These are phyloP conservation scores for Groenewaldozyma auringiensis DNA, from an alignment of 1,139 yeast genomes.

Conservation along the genomic window DNA sequence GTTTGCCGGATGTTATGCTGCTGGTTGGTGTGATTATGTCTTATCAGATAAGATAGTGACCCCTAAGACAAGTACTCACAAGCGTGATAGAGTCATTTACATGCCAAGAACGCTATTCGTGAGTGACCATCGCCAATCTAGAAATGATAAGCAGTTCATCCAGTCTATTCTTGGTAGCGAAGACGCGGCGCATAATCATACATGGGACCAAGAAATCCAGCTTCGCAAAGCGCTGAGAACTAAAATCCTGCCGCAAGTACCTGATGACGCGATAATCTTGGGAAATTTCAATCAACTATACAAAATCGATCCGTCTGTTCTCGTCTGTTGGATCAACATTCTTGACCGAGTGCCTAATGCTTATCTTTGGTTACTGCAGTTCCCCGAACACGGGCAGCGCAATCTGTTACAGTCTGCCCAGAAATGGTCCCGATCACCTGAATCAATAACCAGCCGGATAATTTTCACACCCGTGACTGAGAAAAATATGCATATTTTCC, in stretches of 20 bases:
- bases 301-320: conserved; percentile 30
- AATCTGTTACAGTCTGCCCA: conserved; percentile 23
- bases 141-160: conserved; percentile 20
- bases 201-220: conserved; percentile 24
- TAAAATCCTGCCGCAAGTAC: conserved; percentile 25
- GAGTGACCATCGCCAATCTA: conserved; percentile 31
- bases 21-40: conserved; percentile 30
- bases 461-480: conserved; percentile 31
- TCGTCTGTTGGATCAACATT: conserved; percentile 27
- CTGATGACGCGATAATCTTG: conserved; percentile 24
- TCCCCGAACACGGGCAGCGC: conserved; percentile 28
- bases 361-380: conserved; percentile 30
- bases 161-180: conserved; percentile 8
- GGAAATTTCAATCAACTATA: conserved; percentile 33
- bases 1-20: conserved; percentile 32
- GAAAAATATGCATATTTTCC: conserved; percentile 27
- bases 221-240: conserved; percentile 22
- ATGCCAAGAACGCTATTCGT: conserved; percentile 31
- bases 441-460: conserved; percentile 22
- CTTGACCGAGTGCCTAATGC: conserved; percentile 25
- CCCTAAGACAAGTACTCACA: conserved; percentile 14
- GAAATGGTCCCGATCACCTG: conserved; percentile 24
- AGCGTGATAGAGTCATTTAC: conserved; percentile 27
- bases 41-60: conserved; percentile 25
- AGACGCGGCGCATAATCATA: conserved; percentile 7